Evolutionary conservation across 2,329 filamentous ascomycete genomes (phyloP).

Genomic region (Endoconidiophora polonica): DNA sequence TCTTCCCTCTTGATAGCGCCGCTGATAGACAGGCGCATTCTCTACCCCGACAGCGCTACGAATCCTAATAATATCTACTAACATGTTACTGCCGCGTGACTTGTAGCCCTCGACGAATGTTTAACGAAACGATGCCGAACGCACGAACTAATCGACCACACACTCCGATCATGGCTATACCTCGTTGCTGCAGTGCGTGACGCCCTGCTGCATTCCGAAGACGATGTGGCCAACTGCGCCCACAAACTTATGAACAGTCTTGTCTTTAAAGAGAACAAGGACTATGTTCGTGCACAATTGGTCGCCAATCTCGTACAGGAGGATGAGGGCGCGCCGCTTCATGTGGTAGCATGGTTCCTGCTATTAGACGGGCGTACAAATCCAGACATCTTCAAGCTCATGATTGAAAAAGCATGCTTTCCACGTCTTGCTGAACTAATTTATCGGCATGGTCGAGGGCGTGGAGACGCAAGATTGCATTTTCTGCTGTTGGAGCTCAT

Average conservation of each 20-base stretch:
- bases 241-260: constrained; percentile 60
- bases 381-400: constrained; percentile 65
- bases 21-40: no score
- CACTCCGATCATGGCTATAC: constrained; percentile 66
- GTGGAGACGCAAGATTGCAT: constrained; percentile 42
- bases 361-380: constrained; percentile 71
- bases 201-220: constrained; percentile 56
- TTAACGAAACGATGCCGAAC: constrained; percentile 31
- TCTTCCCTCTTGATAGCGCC: background rate
- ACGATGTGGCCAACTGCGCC: constrained; percentile 66
- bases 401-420: constrained; percentile 78
- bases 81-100: background rate
- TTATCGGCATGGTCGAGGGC: constrained; percentile 11
- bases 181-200: constrained; percentile 63
- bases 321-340: constrained; percentile 64
- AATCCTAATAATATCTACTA: background rate
- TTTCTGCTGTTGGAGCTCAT: constrained; percentile 70
- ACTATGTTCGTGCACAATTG: constrained; percentile 85
- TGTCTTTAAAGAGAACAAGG: constrained; percentile 57
- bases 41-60: background rate
- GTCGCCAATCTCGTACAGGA: constrained; percentile 83
- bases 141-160: constrained; percentile 58
- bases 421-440: constrained; percentile 69
- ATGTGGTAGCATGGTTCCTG: constrained; percentile 68
- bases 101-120: constrained; percentile 30